Evolutionary conservation across 768 basidiomycete species (phyloP).

Genomic region (Clitopilus passeckerianus): DNA sequence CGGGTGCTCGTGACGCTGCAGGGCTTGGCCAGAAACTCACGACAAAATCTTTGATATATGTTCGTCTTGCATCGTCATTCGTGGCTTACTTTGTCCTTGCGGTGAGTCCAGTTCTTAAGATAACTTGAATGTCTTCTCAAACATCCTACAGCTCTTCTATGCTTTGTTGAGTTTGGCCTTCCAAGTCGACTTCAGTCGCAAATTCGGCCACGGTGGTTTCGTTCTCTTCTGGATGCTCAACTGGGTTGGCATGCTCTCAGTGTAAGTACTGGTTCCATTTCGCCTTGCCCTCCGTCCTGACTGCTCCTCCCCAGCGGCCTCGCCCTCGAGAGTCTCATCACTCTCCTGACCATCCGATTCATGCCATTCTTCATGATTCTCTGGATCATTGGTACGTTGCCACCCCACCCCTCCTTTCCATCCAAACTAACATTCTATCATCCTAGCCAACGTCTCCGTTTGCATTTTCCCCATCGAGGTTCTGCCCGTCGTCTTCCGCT

Average conservation of each 20-base stretch:
- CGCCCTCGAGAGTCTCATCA: slow-evolving; percentile 58
- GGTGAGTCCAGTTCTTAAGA: slow-evolving; percentile 16
- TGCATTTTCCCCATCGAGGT: slow-evolving; percentile 53
- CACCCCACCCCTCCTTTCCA: background rate
- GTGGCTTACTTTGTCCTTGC: slow-evolving; percentile 32
- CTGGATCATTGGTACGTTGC: slow-evolving; percentile 58
- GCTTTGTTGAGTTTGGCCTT: slow-evolving; percentile 58
- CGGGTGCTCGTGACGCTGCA: slow-evolving; percentile 31
- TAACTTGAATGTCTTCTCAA: too few species aligned
- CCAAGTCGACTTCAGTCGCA: slow-evolving; percentile 48
- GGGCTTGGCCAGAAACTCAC: slow-evolving; percentile 28
- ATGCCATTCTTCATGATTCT: slow-evolving; percentile 61
- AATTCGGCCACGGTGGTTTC: slow-evolving; percentile 50
- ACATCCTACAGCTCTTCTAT: slow-evolving; percentile 46
- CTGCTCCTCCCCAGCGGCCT: slow-evolving; percentile 38
- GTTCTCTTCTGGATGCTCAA: slow-evolving; percentile 71
- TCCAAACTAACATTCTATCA: slow-evolving; percentile 13
- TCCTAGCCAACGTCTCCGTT: slow-evolving; percentile 52
- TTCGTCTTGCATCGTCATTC: slow-evolving; percentile 27
- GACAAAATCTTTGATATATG: slow-evolving; percentile 23
- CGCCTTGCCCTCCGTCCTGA: background rate
- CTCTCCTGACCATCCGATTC: slow-evolving; percentile 50
- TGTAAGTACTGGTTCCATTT: slow-evolving; percentile 29
- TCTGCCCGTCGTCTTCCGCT: slow-evolving; percentile 53
- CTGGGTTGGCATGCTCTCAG: slow-evolving; percentile 56